phyloP scores from a whole-genome alignment of 176 grass and related monocot genomes.

The Triticum timopheevii region DNA sequence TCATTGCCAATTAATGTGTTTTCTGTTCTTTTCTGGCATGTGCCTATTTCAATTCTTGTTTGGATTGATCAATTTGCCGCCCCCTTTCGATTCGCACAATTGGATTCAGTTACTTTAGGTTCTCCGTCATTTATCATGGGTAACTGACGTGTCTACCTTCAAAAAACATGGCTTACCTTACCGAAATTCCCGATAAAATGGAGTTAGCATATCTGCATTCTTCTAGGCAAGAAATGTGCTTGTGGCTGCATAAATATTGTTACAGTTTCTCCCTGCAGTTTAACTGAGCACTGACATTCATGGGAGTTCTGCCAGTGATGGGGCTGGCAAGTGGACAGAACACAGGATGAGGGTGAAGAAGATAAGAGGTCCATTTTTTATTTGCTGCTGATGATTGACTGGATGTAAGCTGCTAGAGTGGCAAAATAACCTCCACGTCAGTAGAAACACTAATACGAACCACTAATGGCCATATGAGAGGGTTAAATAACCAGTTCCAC shows the following conservation, averaged over 20 bases:
- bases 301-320: background rate
- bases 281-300: background rate
- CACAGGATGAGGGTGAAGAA: background rate
- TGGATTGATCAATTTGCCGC: too few relatives aligned
- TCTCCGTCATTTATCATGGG: background rate
- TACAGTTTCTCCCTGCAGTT: background rate
- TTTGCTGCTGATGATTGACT: background rate
- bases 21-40: background rate
- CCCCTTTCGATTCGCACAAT: background rate
- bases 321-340: background rate
- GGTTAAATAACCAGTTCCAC: background rate
- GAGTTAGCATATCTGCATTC: background rate
- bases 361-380: background rate
- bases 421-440: background rate
- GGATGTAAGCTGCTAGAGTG: slow-evolving; percentile 13
- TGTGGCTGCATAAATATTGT: background rate
- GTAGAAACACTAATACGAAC: background rate
- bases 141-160: background rate
- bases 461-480: background rate
- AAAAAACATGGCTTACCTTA: background rate
- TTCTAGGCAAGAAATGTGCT: background rate
- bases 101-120: background rate
- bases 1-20: background rate
- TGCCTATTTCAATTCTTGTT: background rate
- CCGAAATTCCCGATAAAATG: background rate